Conservation (phyloP, 2,329 filamentous ascomycete species). For the Paraphaeosphaeria minitans region DNA sequence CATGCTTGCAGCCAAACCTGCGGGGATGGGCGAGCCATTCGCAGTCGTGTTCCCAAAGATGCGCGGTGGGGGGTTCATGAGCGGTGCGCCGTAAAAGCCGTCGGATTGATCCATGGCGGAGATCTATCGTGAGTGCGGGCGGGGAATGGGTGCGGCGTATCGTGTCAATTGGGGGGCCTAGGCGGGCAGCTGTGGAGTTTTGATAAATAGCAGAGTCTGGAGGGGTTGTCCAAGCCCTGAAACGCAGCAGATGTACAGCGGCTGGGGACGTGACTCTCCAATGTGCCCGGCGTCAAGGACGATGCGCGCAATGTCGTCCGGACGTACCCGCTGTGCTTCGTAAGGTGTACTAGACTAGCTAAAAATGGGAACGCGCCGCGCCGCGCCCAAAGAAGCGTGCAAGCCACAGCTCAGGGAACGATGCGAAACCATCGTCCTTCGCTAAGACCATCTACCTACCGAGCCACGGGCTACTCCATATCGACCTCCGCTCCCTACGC, state of each 20-base stretch:
- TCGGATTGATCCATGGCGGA: conserved; percentile 41
- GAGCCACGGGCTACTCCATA: conserved; percentile 6
- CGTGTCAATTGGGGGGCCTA: conserved; percentile 5
- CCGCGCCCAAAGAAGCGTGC: neutral
- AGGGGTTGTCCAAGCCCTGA: conserved; percentile 6
- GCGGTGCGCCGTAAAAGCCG: conserved; percentile 42
- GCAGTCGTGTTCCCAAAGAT: conserved; percentile 47
- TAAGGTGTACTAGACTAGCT: conserved; percentile 2
- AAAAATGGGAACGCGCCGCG: conserved; percentile 5
- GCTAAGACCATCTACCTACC: too few species aligned
- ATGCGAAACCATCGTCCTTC: neutral
- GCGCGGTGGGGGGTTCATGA: conserved; percentile 48
- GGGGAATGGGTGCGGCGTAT: conserved; percentile 1
- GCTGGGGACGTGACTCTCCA: conserved; percentile 4
- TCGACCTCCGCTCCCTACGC: conserved; percentile 4
- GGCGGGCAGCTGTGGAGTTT: conserved; percentile 7
- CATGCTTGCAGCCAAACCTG: conserved; percentile 35
- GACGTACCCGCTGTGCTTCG: conserved; percentile 4
- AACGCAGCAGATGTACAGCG: neutral
- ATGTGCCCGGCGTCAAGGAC: conserved; percentile 6
- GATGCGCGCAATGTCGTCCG: conserved; percentile 14
- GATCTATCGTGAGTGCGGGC: neutral
- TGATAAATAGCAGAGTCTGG: neutral
- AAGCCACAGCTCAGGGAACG: neutral
- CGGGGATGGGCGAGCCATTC: conserved; percentile 45